Evolutionary conservation across 2,329 filamentous ascomycete genomes (phyloP).

Genomic region (Talaromyces amestolkiae): DNA sequence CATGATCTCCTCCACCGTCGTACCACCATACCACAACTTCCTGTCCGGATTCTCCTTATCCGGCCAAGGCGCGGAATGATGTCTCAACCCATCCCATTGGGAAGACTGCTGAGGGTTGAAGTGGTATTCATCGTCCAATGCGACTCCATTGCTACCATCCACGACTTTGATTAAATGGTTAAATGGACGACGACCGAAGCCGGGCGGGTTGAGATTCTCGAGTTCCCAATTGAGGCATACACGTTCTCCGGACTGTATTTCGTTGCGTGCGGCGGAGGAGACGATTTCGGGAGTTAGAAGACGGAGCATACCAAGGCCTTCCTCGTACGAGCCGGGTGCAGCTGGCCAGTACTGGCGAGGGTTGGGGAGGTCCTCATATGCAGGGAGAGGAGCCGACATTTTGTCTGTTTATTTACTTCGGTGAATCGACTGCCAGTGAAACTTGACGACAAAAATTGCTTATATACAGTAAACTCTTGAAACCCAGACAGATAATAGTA

Average conservation of each 20-base stretch:
- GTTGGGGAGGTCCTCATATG: slow-evolving; percentile 47
- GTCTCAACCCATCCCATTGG: slow-evolving; percentile 55
- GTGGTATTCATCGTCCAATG: slow-evolving; percentile 51
- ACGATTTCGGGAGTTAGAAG: slow-evolving; percentile 55
- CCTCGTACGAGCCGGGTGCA: slow-evolving; percentile 47
- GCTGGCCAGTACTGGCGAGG: slow-evolving; percentile 52
- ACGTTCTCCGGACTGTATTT: slow-evolving; percentile 54
- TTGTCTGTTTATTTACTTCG: background rate
- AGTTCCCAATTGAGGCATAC: slow-evolving; percentile 58
- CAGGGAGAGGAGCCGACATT: slow-evolving; percentile 24
- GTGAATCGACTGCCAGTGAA: background rate
- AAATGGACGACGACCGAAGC: slow-evolving; percentile 53
- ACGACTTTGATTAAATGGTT: slow-evolving; percentile 53
- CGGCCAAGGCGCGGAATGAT: slow-evolving; percentile 48
- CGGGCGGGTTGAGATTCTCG: slow-evolving; percentile 52
- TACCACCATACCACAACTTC: slow-evolving; percentile 36
- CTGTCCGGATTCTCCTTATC: slow-evolving; percentile 28
- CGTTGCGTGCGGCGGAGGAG: slow-evolving; percentile 49
- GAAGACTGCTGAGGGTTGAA: slow-evolving; percentile 55
- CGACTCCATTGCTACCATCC: slow-evolving; percentile 38
- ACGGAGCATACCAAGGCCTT: slow-evolving; percentile 55
- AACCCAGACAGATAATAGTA: no score
- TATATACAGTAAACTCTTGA: background rate
- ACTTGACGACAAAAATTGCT: background rate
- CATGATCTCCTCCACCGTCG: slow-evolving; percentile 35